Base-by-base conservation (phyloP, 306 rosid species). In the Citrullus colocynthis region DNA sequence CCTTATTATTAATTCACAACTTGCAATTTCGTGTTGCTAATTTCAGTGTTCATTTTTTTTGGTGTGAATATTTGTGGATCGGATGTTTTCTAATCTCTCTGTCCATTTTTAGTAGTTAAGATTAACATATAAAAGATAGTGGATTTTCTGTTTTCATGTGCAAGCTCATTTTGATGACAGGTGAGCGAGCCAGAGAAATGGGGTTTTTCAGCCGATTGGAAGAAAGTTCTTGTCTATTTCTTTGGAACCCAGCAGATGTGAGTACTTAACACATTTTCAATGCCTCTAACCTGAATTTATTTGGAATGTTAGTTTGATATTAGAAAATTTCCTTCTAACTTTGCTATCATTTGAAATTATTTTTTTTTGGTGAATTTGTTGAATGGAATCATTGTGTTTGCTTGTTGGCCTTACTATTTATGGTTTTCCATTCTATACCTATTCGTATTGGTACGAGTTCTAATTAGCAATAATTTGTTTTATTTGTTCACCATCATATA, bases 211-310 rank as follows among this genome's bases (percentile, higher is more conserved):
- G 75, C 89, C 37, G 98, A 92, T 88, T 90, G 90, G 92, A 94
- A 91, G 88, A 94, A 94, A 90, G 96, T 94, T 66, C 89, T 89
- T n/a, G 98, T 94, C 63, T 81, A 81, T 84, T 94, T 94, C 87
- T 94, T 90, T 77, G 98, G 97, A 81, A 94, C 98, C 79, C 97
- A 92, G 82, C 97, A 94, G 82, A 94, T 94, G 98, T 92, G 84
- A 94, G 96, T 87, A 52, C 78, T 84, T 51, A 62, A 56, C 72
- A 20, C 66, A 78, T 56, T 48, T 32, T 80, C 51, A 48, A 28
- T 44, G 20, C 72, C 67, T 71, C 55, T 80, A 20, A 44, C 30
- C 2, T n/a, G 1, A 76, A 21, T 58, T 55, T 6, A 21, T 21
- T 18, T 37, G 45, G 37, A 58, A 20, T 12, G 9, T 11, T 76